phyloP scores from a whole-genome alignment of 1,284 basidiomycete genomes.

The Trametes hirsuta region DNA sequence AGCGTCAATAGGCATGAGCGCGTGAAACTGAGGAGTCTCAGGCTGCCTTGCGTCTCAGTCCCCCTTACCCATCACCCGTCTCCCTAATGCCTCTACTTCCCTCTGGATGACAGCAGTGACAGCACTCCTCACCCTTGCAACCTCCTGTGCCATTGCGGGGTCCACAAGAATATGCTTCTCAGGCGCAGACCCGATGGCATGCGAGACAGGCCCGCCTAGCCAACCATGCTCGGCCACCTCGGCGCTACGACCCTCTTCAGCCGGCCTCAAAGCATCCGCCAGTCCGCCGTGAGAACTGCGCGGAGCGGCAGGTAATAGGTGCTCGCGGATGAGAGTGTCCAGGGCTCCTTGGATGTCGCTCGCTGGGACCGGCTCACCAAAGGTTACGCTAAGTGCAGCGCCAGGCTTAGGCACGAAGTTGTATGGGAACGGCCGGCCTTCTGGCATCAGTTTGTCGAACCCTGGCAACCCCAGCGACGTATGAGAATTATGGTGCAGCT shows the following conservation, averaged over 20 bases:
- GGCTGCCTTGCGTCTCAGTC: too few species aligned
- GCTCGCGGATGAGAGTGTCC: constrained; percentile 16
- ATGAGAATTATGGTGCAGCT: not conserved
- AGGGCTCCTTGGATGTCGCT: constrained; percentile 42
- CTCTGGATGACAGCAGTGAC: constrained; percentile 62
- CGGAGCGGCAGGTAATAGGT: constrained; percentile 16
- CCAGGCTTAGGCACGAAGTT: constrained; percentile 72
- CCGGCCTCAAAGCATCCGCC: constrained; percentile 4
- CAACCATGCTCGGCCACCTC: constrained; percentile 16
- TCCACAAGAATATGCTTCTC: not conserved
- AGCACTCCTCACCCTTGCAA: constrained; percentile 49
- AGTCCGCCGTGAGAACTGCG: constrained; percentile 11
- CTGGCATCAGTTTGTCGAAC: constrained; percentile 91
- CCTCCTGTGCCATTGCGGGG: constrained; percentile 25
- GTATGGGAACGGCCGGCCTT: constrained; percentile 71
- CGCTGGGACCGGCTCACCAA: constrained; percentile 66
- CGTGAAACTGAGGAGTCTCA: too few species aligned
- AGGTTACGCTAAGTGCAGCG: constrained; percentile 67
- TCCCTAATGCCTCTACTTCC: constrained; percentile 63
- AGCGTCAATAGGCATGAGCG: too few species aligned
- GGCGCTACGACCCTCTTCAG: constrained; percentile 17
- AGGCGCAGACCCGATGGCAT: not conserved
- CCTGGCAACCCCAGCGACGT: constrained; percentile 44
- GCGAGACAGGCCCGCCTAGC: constrained; percentile 15
- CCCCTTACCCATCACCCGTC: constrained; percentile 44